A percentile compares a stretch with the other conserved stretches of the same genome.
Conservation (phyloP, 441 rosid species). For the Daphne laureola region DNA sequence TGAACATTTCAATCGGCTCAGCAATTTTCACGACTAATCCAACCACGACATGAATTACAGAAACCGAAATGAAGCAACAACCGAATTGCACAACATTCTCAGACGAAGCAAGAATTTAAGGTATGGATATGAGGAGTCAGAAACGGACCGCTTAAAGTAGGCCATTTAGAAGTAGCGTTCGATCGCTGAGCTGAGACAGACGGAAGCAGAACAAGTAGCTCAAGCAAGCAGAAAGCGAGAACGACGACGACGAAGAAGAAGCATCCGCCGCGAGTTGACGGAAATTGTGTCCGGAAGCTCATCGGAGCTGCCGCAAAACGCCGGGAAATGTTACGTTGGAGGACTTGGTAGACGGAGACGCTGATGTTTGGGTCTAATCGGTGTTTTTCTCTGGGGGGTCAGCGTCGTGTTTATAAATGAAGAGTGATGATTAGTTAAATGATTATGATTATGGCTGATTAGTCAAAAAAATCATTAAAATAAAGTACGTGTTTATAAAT, state of each 20-base stretch:
- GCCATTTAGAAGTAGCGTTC: slow-evolving; percentile 27
- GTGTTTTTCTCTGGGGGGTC: too few species aligned
- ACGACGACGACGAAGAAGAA: neutral
- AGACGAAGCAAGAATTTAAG: neutral
- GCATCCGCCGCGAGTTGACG: slow-evolving; percentile 30
- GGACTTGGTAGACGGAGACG: slow-evolving; percentile 16
- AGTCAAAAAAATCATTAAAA: too few species aligned
- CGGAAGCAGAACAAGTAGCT: slow-evolving; percentile 17
- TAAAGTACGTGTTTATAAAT: too few species aligned
- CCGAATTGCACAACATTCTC: too few species aligned
- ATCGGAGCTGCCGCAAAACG: slow-evolving; percentile 17
- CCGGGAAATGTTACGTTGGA: slow-evolving; percentile 16
- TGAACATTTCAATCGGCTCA: too few species aligned
- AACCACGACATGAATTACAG: neutral
- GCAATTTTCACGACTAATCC: too few species aligned
- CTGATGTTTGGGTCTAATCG: too few species aligned
- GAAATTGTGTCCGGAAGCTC: slow-evolving; percentile 17
- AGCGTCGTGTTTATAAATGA: too few species aligned
- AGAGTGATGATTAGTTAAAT: too few species aligned
- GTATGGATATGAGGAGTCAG: slow-evolving; percentile 6
- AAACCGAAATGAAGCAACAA: too few species aligned
- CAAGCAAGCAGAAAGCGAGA: slow-evolving; percentile 19
- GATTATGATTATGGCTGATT: too few species aligned
- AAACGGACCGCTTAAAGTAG: slow-evolving; percentile 40
- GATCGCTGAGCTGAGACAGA: slow-evolving; percentile 56